phyloP scores from a whole-genome alignment of 139 green algal species.

The Klebsormidium nitens region DNA sequence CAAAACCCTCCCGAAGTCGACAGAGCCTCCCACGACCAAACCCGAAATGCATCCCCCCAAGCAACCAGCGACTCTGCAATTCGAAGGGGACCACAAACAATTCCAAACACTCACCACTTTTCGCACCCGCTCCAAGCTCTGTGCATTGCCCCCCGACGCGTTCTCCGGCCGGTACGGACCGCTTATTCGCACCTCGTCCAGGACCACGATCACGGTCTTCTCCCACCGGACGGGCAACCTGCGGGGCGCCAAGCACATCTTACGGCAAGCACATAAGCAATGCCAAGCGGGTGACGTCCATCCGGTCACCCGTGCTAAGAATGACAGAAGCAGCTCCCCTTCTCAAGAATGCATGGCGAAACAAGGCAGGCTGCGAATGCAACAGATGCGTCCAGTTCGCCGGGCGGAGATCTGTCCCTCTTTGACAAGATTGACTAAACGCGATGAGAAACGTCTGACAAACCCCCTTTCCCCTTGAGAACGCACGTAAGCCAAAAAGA shows the following conservation, averaged over 20 bases:
- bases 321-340: not conserved
- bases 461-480: not conserved
- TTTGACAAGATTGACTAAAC: not conserved
- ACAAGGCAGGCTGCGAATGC: not conserved
- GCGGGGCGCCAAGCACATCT: not conserved
- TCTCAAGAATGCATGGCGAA: not conserved
- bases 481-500: no score
- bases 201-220: slow-evolving; percentile 61
- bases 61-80: no score
- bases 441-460: not conserved
- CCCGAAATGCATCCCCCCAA: no score
- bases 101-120: no score
- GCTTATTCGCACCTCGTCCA: slow-evolving; percentile 59
- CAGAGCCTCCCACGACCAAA: no score
- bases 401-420: not conserved
- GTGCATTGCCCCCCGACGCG: slow-evolving; percentile 23
- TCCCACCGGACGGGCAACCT: slow-evolving; percentile 67
- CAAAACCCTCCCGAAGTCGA: no score
- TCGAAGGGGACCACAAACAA: no score
- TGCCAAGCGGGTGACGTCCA: not conserved
- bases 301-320: not conserved
- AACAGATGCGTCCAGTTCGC: not conserved
- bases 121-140: slow-evolving; percentile 50
- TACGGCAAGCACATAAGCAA: not conserved
- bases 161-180: slow-evolving; percentile 13